Evolutionary conservation across 2,329 filamentous ascomycete species (phyloP).

Genomic region (Xylariales sp.): DNA sequence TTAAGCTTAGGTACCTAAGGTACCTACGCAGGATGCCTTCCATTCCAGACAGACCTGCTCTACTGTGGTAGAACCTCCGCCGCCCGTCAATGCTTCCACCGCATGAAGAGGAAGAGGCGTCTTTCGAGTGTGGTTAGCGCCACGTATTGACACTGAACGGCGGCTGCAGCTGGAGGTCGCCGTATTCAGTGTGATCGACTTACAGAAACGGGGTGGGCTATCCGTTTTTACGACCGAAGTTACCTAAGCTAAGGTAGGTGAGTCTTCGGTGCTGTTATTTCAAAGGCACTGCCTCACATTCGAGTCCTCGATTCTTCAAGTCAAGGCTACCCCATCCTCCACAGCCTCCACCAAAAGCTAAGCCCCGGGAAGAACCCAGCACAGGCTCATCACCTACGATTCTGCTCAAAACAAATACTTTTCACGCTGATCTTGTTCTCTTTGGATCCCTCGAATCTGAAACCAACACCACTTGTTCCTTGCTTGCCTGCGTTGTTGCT

Average conservation of each 20-base stretch:
- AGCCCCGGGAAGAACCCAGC: background rate
- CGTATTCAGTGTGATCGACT: no score
- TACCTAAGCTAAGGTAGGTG: background rate
- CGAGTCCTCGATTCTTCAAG: background rate
- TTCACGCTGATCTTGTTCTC: background rate
- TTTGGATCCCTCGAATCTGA: background rate
- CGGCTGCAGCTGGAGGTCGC: no score
- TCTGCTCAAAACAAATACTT: background rate
- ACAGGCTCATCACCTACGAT: background rate
- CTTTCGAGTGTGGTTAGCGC: background rate
- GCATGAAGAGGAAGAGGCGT: background rate
- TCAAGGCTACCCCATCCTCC: background rate
- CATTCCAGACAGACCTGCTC: no score
- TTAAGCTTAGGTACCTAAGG: no score
- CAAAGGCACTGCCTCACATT: background rate
- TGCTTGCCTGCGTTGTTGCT: constrained; percentile 8
- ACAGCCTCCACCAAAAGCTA: background rate
- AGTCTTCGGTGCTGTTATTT: background rate
- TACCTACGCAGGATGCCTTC: no score
- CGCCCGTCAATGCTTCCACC: background rate
- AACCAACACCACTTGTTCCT: background rate
- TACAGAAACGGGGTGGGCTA: background rate
- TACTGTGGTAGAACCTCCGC: background rate
- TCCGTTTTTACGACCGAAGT: background rate
- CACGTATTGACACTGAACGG: no score